Evolutionary conservation across 345 rosid genomes (phyloP), one percentile per base, ranked within the genome.

Genomic region (Hibiscus mutabilis): DNA sequence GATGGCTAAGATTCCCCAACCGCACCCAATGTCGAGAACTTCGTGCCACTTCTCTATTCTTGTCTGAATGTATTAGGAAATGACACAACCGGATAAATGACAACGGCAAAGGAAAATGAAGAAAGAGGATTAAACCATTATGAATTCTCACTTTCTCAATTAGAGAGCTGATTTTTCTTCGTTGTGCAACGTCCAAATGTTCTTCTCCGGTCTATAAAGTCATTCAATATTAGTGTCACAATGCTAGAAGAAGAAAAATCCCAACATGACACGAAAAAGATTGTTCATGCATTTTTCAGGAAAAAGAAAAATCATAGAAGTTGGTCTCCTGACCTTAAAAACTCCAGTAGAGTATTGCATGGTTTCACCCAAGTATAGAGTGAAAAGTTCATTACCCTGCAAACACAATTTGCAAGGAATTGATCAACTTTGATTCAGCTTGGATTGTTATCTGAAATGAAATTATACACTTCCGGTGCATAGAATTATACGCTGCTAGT

Each of bases 1-100:
- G 44, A 94, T 83, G 21, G 95, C 98, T 15, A 89, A 83, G 55
- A 85, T 80, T 74, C 97, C 98, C 98, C 97, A 94, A 21, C 98
- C 98, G 13, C 87, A 87, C 35, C 98, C 98, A 46, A 94, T 88
- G 71, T 94, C 97, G 3, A 94, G 88, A 79, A 91, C 79, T 76
- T 85, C 86, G 58, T 91, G 89, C 3, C 75, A 46, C 68, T 83
- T 88, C 49, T 66, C 76, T 61, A 94, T 80, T 76, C 89, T 83
- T 9, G 91, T 86, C 96, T 88, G 5, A n/a, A 37, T n/a, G 15
- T 44, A 11, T 53, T 27, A 60, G n/a, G 70, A 61, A 35, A 11
- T 16, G 29, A 66, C 31, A 46, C 33, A 40, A 64, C 13, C 33
- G 9, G 21, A 24, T 44, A 46, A 44, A 44, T 65, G 18, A 66